Base-by-base conservation (phyloP, 176 grass and related monocot species). In the Carex myosuroides region DNA sequence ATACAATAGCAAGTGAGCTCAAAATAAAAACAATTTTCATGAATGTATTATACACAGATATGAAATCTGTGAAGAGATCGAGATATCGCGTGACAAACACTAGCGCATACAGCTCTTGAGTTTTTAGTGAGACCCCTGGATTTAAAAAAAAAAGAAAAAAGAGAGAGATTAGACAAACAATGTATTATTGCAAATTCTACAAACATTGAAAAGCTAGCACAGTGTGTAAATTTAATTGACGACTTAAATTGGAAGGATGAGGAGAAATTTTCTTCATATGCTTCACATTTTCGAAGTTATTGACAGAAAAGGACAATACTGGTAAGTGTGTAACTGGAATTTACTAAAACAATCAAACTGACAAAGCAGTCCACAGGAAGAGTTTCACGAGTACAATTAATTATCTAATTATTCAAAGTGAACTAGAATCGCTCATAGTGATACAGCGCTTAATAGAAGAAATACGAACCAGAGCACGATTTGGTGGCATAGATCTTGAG, bases 401-500 rank as follows among this genome's bases (percentile, higher is more conserved):
- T 44, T 44, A 44, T 32, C 73, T 0, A 24, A 77, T 77, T 29
- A 77, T 8, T 29, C 21, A 30, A 55, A 77, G 24, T 56, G 18
- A 12, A 71, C 17, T 42, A 44, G 18, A 71, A 71, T 44, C 68
- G 21, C 37, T 71, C 7, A n/a, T 17, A 48, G 58, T 64, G 56
- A 13, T 9, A 59, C 30, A 10, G 46, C 10, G 33, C 10, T n/a
- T 3, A 61, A 10, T 30, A 56, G 24, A 14, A 55, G 24, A 4
- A 60, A 9, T 46, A 70, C 59, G 62, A 85, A 97, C 95, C 95
- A 71, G 95, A 94, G 79, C 95, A 98, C 13, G 95, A 94, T 70
- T 98, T 98, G 84, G 91, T 98, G 82, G 95, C 90, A 87, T 98
- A 98, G 92, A 98, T 98, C 95, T 98, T 98, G 84, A 98, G 95